Evolutionary conservation across 306 rosid genomes (phyloP).

Genomic region (Dryas alaskensis): DNA sequence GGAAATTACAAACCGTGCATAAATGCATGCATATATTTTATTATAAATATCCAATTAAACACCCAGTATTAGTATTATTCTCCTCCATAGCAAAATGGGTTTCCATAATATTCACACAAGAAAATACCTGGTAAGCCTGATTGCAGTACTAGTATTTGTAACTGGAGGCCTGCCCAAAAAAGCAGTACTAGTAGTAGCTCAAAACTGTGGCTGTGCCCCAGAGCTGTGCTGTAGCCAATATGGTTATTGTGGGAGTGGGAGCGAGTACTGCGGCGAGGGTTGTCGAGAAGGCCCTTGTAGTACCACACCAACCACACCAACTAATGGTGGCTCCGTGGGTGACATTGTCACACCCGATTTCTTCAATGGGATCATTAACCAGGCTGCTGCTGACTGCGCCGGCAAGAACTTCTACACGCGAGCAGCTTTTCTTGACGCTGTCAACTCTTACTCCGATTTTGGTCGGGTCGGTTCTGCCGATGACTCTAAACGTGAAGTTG

Average conservation of each 20-base stretch:
- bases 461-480: constrained; percentile 11
- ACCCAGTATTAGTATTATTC: background rate
- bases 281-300: constrained; percentile 22
- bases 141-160: background rate
- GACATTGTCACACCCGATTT: constrained; percentile 27
- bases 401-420: constrained; percentile 35
- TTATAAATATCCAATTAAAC: background rate
- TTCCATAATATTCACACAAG: background rate
- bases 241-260: constrained; percentile 23
- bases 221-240: constrained; percentile 24
- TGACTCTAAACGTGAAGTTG: constrained; percentile 35
- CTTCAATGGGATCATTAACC: constrained; percentile 23
- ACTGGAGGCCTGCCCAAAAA: too few species aligned
- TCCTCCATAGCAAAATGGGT: background rate
- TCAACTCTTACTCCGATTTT: constrained; percentile 9
- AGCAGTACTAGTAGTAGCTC: background rate
- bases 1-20: too few species aligned
- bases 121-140: background rate
- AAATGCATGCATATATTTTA: background rate
- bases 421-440: constrained; percentile 28
- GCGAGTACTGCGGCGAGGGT: constrained; percentile 25
- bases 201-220: constrained; percentile 26
- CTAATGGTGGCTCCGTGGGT: background rate
- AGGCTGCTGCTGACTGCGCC: constrained; percentile 20
- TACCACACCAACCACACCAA: background rate